Evolutionary conservation across 352 stramenopile genomes (phyloP), one percentile per base, ranked within the genome.

Genomic region (Globisporangium irregulare): DNA sequence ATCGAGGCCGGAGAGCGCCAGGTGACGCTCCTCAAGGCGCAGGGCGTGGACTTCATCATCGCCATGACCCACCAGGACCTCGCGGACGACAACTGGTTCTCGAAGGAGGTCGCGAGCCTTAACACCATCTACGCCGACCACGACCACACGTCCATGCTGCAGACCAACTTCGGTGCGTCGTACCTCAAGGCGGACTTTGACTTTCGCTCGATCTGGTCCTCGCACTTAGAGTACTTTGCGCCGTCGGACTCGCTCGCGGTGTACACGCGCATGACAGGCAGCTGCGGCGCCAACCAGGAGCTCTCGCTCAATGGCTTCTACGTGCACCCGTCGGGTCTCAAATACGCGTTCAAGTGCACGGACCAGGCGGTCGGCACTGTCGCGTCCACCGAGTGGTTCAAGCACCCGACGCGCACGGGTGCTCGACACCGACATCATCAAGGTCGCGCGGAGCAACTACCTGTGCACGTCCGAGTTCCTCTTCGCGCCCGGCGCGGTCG

Each of bases 261-360:
- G 41, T n/a, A 18, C 41, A 50, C 41, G 34, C 8, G 34, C 34
- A 38, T 38, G 34, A 14, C 66, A 14, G 75, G 55, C 20, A 78
- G 66, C 57, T 85, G 77, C 58, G 75, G 71, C 22, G 67, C 27
- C 8, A 38, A n/a, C 0, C 24, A 25, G 8, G 9, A 69, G 36
- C 32, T 74, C 59, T 46, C 58, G 53, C 64, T 61, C n/a, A 71
- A 74, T 55, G 64, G 69, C 38, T 55, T 51, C 69, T 74, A 71
- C 59, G 43, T 74, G 22, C 69, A 74, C 34, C 36, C 56, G 14
- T 50, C 25, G n/a, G 69, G 64, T 32, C 24, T 74, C 41, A 71
- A 68, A 53, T 74, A 72, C 43, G 48, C 29, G 27, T 72, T 74
- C 43, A 58, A 15, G 24, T 74, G 69, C 64, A 72, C 43, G 27